A percentile compares a stretch with the other conserved stretches of the same genome.
phyloP scores from a whole-genome alignment of 805 yeast species.

The Myxozyma sirexii region DNA sequence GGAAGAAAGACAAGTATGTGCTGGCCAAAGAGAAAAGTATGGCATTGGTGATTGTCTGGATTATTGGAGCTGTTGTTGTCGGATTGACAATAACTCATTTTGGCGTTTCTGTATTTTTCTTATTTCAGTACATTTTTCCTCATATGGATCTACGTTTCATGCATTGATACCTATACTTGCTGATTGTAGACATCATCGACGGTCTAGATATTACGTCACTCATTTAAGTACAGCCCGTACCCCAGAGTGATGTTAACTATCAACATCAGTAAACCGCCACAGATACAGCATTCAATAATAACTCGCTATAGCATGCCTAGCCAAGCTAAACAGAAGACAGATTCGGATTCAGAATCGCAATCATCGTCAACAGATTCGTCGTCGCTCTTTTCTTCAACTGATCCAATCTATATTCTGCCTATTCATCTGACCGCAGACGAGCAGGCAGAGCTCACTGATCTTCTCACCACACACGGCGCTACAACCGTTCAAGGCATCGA shows the following conservation, averaged over 20 bases:
- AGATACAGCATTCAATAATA: no score
- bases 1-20: neutral
- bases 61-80: neutral
- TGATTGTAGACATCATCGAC: no score
- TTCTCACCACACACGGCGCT: constrained; percentile 8
- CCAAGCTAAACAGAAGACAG: no score
- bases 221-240: no score
- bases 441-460: neutral
- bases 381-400: constrained; percentile 1
- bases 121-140: no score
- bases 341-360: neutral
- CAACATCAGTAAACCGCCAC: no score
- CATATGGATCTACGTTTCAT: neutral
- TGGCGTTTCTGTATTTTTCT: neutral
- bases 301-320: no score
- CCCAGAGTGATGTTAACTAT: no score
- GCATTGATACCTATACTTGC: no score
- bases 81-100: neutral
- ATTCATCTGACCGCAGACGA: constrained; percentile 17
- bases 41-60: no score
- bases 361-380: neutral
- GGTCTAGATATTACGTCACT: no score
- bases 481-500: neutral
- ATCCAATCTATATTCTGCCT: constrained; percentile 22
- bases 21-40: no score